A percentile compares a stretch with the other conserved stretches of the same genome.
phyloP scores from a whole-genome alignment of 2,329 filamentous ascomycete genomes.

The Cadophora luteo-olivacea region DNA sequence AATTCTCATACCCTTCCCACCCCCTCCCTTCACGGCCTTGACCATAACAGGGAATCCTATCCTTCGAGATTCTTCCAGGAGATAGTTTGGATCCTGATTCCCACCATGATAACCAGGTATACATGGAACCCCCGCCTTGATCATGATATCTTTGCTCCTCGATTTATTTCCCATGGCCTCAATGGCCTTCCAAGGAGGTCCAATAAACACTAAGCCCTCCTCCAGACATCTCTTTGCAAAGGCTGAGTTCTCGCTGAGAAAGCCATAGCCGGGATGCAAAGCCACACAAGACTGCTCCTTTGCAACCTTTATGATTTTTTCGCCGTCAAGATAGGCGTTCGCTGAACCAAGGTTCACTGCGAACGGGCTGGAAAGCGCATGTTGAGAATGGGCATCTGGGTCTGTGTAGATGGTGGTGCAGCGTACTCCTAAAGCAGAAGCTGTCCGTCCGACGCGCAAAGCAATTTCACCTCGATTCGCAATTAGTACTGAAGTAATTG shows the following conservation, averaged over 20 bases:
- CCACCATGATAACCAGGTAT: constrained; percentile 94
- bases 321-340: constrained; percentile 90
- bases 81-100: constrained; percentile 72
- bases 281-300: constrained; percentile 87
- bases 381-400: constrained; percentile 85
- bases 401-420: constrained; percentile 96
- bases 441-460: constrained; percentile 88
- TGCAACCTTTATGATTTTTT: constrained; percentile 88
- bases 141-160: constrained; percentile 96
- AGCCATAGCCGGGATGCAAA: constrained; percentile 96
- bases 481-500: constrained; percentile 84
- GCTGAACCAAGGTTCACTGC: constrained; percentile 84
- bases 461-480: constrained; percentile 98
- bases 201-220: constrained; percentile 92
- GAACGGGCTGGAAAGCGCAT: constrained; percentile 84
- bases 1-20: constrained; percentile 85
- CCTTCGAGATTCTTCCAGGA: constrained; percentile 73
- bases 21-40: constrained; percentile 82
- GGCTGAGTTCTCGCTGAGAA: constrained; percentile 88
- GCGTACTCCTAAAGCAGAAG: constrained; percentile 84
- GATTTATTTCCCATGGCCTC: constrained; percentile 94
- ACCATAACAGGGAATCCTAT: constrained; percentile 74
- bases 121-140: constrained; percentile 89
- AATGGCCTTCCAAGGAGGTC: constrained; percentile 82
- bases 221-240: constrained; percentile 90